Conservation (phyloP, 2,329 filamentous ascomycete genomes). For the Phialophora verrucosa region DNA sequence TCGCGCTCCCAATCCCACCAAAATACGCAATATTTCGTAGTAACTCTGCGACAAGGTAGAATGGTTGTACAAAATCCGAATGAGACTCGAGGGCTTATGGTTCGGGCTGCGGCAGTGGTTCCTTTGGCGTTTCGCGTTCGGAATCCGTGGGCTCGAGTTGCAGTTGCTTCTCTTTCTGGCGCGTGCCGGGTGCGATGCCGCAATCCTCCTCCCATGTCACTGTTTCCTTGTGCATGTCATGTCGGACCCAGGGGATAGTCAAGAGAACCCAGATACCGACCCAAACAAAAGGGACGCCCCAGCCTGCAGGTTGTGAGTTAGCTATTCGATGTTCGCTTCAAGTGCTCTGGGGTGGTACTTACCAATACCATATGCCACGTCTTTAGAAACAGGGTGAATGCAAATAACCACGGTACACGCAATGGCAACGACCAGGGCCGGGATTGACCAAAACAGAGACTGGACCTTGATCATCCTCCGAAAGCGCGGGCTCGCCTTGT, state of each 20-base stretch:
- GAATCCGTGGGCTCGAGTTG: constrained; percentile 18
- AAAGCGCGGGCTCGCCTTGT: constrained; percentile 61
- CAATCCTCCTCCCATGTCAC: constrained; percentile 46
- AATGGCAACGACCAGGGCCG: constrained; percentile 55
- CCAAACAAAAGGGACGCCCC: constrained; percentile 53
- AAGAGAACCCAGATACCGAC: constrained; percentile 52
- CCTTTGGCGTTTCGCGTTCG: constrained; percentile 24
- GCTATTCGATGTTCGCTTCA: background rate
- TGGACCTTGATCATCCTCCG: constrained; percentile 60
- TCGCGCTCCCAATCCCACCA: background rate
- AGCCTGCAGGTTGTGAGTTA: constrained; percentile 42
- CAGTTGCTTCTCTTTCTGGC: constrained; percentile 22
- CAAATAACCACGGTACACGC: constrained; percentile 57
- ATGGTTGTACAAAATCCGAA: constrained; percentile 11
- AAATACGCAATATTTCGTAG: background rate
- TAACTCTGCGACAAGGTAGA: background rate
- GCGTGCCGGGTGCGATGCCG: constrained; percentile 27
- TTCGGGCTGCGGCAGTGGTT: constrained; percentile 23
- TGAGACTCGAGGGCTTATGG: constrained; percentile 11
- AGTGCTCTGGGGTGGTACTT: constrained; percentile 16
- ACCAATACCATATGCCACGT: constrained; percentile 54
- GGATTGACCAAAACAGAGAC: constrained; percentile 64
- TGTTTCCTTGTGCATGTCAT: constrained; percentile 53
- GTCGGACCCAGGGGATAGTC: constrained; percentile 55
- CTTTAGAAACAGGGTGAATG: constrained; percentile 50